Percentiles rank a stretch among this genome's conserved stretches.
Conservation (phyloP, 306 rosid genomes). For the Inga leiocalycina region DNA sequence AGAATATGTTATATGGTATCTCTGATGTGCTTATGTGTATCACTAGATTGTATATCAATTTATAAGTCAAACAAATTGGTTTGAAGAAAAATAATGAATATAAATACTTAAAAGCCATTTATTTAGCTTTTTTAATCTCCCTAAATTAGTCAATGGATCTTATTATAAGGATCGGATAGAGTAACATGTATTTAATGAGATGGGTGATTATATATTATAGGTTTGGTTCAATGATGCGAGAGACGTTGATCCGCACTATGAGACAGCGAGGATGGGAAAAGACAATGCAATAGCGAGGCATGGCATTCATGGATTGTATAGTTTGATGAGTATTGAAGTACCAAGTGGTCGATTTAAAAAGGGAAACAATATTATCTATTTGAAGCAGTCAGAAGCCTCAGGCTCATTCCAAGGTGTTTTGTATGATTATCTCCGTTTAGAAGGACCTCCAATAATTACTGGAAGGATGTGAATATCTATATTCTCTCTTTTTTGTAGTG, state of each 20-base stretch:
- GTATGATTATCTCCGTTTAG: slow-evolving; percentile 89
- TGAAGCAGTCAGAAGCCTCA: slow-evolving; percentile 49
- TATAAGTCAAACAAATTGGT: too few relatives aligned
- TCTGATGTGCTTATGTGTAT: too few relatives aligned
- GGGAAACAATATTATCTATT: slow-evolving; percentile 63
- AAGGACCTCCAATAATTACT: slow-evolving; percentile 50
- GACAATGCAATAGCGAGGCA: slow-evolving; percentile 88
- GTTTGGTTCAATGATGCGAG: slow-evolving; percentile 55
- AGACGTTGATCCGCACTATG: neutral
- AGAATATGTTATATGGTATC: too few relatives aligned
- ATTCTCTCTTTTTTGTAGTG: neutral
- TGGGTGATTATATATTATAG: slow-evolving; percentile 38
- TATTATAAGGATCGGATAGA: neutral
- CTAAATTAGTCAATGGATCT: neutral
- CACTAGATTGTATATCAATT: too few relatives aligned
- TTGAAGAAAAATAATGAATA: too few relatives aligned
- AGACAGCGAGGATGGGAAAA: slow-evolving; percentile 51
- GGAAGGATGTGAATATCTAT: neutral
- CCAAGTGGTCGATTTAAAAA: slow-evolving; percentile 30
- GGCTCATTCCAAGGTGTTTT: slow-evolving; percentile 55
- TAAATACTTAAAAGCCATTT: too few relatives aligned
- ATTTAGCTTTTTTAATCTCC: too few relatives aligned
- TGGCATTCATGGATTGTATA: slow-evolving; percentile 73
- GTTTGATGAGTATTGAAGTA: slow-evolving; percentile 43
- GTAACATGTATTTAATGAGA: neutral